Evolutionary conservation across 2,329 filamentous ascomycete genomes (phyloP).

Genomic region (Didymosphaeria variabile): DNA sequence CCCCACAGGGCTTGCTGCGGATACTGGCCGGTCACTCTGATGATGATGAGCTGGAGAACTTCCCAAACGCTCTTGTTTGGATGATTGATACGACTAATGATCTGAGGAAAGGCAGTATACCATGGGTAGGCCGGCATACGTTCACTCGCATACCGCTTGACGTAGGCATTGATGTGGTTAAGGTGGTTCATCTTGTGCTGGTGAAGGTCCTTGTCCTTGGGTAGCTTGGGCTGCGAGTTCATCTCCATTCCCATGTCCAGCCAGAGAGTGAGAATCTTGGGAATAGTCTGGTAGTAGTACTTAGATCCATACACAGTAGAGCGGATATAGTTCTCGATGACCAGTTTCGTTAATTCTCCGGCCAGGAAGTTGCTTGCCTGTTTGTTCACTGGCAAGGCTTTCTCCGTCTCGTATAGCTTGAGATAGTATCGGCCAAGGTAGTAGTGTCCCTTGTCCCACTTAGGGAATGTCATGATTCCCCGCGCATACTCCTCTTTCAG

Average conservation of each 20-base stretch:
- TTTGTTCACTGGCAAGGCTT: slow-evolving; percentile 75
- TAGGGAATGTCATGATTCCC: slow-evolving; percentile 72
- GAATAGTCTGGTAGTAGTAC: slow-evolving; percentile 94
- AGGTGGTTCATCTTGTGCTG: slow-evolving; percentile 41
- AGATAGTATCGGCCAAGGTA: slow-evolving; percentile 98
- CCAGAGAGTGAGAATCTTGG: slow-evolving; percentile 92
- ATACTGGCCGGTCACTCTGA: slow-evolving; percentile 85
- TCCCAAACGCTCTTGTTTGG: slow-evolving; percentile 80
- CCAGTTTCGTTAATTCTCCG: slow-evolving; percentile 85
- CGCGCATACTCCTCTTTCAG: slow-evolving; percentile 78
- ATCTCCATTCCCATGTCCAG: slow-evolving; percentile 83
- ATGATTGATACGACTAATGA: slow-evolving; percentile 95
- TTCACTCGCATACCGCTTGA: slow-evolving; percentile 77
- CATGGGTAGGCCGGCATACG: slow-evolving; percentile 79
- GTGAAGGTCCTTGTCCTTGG: slow-evolving; percentile 42
- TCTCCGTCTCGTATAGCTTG: slow-evolving; percentile 91
- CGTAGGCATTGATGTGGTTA: slow-evolving; percentile 65
- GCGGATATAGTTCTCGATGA: slow-evolving; percentile 92
- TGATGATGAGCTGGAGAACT: slow-evolving; percentile 79
- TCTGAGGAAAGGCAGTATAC: slow-evolving; percentile 86
- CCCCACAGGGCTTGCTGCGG: slow-evolving; percentile 94
- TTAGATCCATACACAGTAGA: slow-evolving; percentile 90
- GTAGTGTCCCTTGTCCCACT: slow-evolving; percentile 97
- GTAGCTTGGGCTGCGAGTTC: slow-evolving; percentile 29
- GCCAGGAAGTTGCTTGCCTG: slow-evolving; percentile 68